These are phyloP conservation scores for Dicorynia guianensis DNA, from an alignment of 306 rosid species.

Conservation along the genomic window DNA sequence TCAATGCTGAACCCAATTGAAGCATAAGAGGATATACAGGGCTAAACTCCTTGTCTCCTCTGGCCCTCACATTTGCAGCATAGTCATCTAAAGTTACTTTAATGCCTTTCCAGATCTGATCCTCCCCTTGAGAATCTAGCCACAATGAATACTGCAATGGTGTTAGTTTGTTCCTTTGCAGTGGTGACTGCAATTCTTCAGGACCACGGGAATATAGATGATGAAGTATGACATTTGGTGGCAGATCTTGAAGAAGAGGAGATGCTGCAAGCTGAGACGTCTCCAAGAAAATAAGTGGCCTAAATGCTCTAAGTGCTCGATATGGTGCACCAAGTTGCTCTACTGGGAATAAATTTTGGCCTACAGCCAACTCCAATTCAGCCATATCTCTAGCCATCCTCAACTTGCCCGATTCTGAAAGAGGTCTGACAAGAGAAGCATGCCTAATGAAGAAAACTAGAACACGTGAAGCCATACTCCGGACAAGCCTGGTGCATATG, in stretches of 20 bases:
- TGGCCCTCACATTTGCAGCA: conserved; percentile 76
- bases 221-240: conserved; percentile 84
- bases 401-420: conserved; percentile 97
- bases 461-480: conserved; percentile 95
- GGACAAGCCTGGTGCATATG: conserved; percentile 93
- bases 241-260: conserved; percentile 95
- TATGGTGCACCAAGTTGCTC: conserved; percentile 97
- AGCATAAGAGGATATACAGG: conserved; percentile 96
- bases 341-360: conserved; percentile 92
- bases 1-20: conserved; percentile 82
- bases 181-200: conserved; percentile 86
- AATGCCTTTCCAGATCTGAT: conserved; percentile 96
- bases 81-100: conserved; percentile 95
- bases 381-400: conserved; percentile 99
- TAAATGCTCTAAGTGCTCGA: conserved; percentile 91
- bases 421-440: conserved; percentile 97
- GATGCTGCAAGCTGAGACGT: conserved; percentile 88
- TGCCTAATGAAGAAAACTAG: conserved; percentile 92
- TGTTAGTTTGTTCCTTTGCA: conserved; percentile 89
- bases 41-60: conserved; percentile 95
- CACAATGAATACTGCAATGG: conserved; percentile 90
- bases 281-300: conserved; percentile 98
- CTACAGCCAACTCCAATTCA: conserved; percentile 93
- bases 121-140: conserved; percentile 99
- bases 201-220: conserved; percentile 96